Conservation (phyloP, 2,329 filamentous ascomycete genomes). For the Talaromyces sp. region DNA sequence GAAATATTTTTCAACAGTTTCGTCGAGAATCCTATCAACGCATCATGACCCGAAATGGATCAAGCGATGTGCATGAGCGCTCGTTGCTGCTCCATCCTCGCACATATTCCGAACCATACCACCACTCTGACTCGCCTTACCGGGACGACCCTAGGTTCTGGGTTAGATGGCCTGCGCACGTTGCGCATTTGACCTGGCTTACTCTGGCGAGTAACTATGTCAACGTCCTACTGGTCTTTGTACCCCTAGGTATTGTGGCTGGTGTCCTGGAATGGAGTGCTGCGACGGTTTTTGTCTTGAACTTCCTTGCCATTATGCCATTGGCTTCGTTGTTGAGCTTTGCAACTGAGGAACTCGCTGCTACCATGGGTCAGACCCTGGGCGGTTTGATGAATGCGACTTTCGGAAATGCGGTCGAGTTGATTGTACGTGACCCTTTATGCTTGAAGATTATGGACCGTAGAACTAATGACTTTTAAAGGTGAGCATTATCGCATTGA, state of each 20-base stretch:
- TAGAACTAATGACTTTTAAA: constrained; percentile 36
- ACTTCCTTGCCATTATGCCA: constrained; percentile 65
- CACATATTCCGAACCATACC: not conserved
- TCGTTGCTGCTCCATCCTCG: constrained; percentile 33
- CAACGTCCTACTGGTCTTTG: constrained; percentile 63
- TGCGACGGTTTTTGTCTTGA: constrained; percentile 60
- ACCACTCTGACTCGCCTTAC: constrained; percentile 26
- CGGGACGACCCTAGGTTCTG: constrained; percentile 39
- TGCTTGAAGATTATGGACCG: constrained; percentile 17
- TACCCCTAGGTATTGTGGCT: constrained; percentile 63
- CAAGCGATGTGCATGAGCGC: constrained; percentile 35
- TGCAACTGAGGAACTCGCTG: constrained; percentile 63
- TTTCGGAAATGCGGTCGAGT: constrained; percentile 65
- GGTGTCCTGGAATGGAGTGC: constrained; percentile 60
- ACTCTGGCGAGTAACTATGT: constrained; percentile 53
- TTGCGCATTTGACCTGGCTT: constrained; percentile 43
- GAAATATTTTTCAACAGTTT: constrained; percentile 13
- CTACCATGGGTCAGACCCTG: constrained; percentile 60
- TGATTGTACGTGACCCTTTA: constrained; percentile 61
- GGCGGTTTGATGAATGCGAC: constrained; percentile 65
- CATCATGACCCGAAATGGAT: constrained; percentile 39
- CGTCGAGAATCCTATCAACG: constrained; percentile 17
- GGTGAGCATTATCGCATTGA: constrained; percentile 90
- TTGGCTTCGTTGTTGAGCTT: constrained; percentile 62
- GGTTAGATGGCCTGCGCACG: constrained; percentile 41